Evolutionary conservation across 805 yeast genomes (phyloP), one percentile per base, ranked within the genome.

Genomic region (Tetrapisispora taiwanensis): DNA sequence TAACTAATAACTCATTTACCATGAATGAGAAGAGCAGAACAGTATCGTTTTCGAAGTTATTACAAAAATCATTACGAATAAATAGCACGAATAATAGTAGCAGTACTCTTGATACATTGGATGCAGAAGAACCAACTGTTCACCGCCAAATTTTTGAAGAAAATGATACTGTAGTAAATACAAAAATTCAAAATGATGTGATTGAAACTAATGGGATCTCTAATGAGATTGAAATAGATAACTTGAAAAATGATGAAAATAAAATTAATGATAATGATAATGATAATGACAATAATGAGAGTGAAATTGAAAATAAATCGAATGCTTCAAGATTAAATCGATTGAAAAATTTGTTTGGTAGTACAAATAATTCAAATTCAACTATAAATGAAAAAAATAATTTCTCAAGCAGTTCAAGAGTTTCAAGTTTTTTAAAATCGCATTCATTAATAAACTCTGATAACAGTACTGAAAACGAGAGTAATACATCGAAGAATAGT

Each of bases 41-140:
- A 19, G 48, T 53, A 13, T 58, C 62, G 1, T 54, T 58, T 24
- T 51, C 59, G 1, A 58, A 55, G 31, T 36, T 56, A 14, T 39
- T 54, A 17, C 43, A 33, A 15, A 42, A 48, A 12, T 44, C 55
- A 1, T 48, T 44, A 17, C 31, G 55, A 46, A 41, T 44, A 31
- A 47, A 46, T 9, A 48, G 34, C 7, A 37, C 2, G 13, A 33
- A 27, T 40, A 36, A 18, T 5, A 38, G 35, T 33, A 28, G 34
- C 22, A 9, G 12, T 17, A 27, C 13, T 24, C 7, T 15, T 8
- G 38, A 40, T 8, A 37, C 13, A 17, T 18, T 14, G 4, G 20
- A 14, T 15, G n/a, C 19, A 7, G 24, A 30, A 24, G 39, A 22
- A 24, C 6, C 34, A n/a, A n/a, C 7, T 8, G 14, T 31, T n/a